These are phyloP conservation scores for Aspergillus japonicus DNA, from an alignment of 2,329 filamentous ascomycete species.

Conservation along the genomic window DNA sequence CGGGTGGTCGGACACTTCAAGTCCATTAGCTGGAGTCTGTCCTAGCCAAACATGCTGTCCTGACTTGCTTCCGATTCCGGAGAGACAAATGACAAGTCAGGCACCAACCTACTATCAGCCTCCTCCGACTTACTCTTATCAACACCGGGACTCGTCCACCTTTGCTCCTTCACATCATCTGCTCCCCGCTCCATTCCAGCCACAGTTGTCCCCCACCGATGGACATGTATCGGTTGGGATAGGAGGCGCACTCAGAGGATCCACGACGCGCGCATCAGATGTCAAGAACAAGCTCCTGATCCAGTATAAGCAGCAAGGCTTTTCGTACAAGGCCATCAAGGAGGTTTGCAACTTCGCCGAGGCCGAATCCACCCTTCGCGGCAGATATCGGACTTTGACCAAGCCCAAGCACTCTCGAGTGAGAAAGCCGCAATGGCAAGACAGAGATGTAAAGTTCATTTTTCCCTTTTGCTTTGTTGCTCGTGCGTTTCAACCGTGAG, in stretches of 20 bases:
- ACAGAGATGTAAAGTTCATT: slow-evolving; percentile 42
- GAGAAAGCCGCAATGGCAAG: slow-evolving; percentile 46
- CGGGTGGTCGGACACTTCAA: not conserved
- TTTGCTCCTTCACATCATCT: not conserved
- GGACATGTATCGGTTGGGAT: not conserved
- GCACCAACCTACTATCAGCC: not conserved
- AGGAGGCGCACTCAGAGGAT: slow-evolving; percentile 2
- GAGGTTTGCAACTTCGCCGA: slow-evolving; percentile 43
- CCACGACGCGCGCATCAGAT: slow-evolving; percentile 20
- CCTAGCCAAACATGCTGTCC: not conserved
- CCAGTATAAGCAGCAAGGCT: slow-evolving; percentile 39
- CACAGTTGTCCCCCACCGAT: not conserved
- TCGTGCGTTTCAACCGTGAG: not conserved
- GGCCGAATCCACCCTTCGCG: slow-evolving; percentile 50
- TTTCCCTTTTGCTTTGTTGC: not conserved
- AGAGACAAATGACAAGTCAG: not conserved
- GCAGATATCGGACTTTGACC: slow-evolving; percentile 47
- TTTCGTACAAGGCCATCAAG: slow-evolving; percentile 51
- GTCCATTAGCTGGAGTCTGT: not conserved
- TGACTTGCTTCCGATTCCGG: not conserved
- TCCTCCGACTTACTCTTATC: not conserved
- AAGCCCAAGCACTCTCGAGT: slow-evolving; percentile 47
- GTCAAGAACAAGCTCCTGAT: slow-evolving; percentile 42
- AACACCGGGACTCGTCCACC: not conserved
- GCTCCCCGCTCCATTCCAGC: not conserved